Base-by-base conservation (phyloP, 1,284 basidiomycete genomes). In the Bjerkandera adusta region DNA sequence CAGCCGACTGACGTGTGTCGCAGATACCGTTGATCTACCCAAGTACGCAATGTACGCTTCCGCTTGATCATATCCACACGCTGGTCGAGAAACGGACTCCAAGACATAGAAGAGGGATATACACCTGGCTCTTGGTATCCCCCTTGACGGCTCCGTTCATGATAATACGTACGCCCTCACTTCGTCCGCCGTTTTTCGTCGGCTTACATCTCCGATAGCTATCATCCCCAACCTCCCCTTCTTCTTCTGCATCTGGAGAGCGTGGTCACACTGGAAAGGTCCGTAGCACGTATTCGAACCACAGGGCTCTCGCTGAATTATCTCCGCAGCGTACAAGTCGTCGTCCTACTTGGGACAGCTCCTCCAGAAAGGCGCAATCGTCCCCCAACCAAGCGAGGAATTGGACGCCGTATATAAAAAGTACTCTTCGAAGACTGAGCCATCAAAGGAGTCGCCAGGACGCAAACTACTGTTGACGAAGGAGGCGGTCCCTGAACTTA, bases 241-340 rank as follows among this genome's bases (percentile, higher is more conserved):
- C 64, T 89, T 91, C 70, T 91, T 88, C 65, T 89, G 86, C 57
- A 76, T 74, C 2, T 91, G 89, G 88, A 73, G 88, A 39, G 80
- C 85, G 36, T 91, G 88, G 87, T 84, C 82, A 36, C 88, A 90
- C 63, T 90, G 83, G 59, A 79, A 72, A 75, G 86, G 87, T 85
- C 45, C 29, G 20, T 11, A 27, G 20, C 42, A 32, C 38, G 45
- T 33, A n/a, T n/a, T n/a, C n/a, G n/a, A n/a, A n/a, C n/a, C n/a
- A n/a, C n/a, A n/a, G n/a, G n/a, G 35, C 36, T 43, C 47, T n/a
- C n/a, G n/a, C n/a, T n/a, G n/a, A n/a, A 48, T 30, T 10, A 16
- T 43, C 36, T 20, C 20, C 35, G 38, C 52, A 89, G 88, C 88
- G 15, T 87, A 81, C 65, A 83, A 76, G 62, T 79, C 83, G 8